These are phyloP conservation scores for Colletotrichum kahawae DNA, from an alignment of 2,329 filamentous ascomycete species.

Conservation along the genomic window DNA sequence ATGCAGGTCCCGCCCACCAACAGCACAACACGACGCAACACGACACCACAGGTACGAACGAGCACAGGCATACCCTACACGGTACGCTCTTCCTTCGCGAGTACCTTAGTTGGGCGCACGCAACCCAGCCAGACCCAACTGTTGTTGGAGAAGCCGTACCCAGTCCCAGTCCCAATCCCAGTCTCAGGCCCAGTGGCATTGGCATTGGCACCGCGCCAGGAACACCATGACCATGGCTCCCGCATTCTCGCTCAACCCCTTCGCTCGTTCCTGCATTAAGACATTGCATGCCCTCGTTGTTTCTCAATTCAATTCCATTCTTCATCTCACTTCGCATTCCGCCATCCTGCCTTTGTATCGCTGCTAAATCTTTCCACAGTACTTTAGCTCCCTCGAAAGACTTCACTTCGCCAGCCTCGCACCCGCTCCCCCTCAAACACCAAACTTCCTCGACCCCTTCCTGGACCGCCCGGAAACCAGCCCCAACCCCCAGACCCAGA, in stretches of 20 bases:
- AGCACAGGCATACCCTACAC: not conserved
- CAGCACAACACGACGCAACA: conserved; percentile 1
- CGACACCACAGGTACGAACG: not conserved
- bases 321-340: not conserved
- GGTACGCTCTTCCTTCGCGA: not conserved
- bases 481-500: conserved; percentile 19
- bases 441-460: conserved; percentile 13
- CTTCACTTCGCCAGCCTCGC: conserved; percentile 55
- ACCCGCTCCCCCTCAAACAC: conserved; percentile 10
- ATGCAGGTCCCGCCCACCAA: conserved; percentile 4
- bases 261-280: conserved; percentile 42
- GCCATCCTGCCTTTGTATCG: conserved; percentile 1
- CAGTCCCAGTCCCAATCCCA: not conserved
- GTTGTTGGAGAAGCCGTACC: not conserved
- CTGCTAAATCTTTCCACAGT: conserved; percentile 48
- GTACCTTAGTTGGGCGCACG: not conserved
- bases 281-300: conserved; percentile 39
- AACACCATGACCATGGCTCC: not conserved
- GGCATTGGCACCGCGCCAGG: not conserved
- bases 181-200: not conserved
- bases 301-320: conserved; percentile 19
- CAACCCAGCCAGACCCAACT: not conserved
- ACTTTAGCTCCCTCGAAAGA: conserved; percentile 76
- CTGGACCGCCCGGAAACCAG: not conserved
- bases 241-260: conserved; percentile 1